These are phyloP conservation scores for Diplogelasinospora grovesii DNA, from an alignment of 495 filamentous ascomycete genomes.

Conservation along the genomic window DNA sequence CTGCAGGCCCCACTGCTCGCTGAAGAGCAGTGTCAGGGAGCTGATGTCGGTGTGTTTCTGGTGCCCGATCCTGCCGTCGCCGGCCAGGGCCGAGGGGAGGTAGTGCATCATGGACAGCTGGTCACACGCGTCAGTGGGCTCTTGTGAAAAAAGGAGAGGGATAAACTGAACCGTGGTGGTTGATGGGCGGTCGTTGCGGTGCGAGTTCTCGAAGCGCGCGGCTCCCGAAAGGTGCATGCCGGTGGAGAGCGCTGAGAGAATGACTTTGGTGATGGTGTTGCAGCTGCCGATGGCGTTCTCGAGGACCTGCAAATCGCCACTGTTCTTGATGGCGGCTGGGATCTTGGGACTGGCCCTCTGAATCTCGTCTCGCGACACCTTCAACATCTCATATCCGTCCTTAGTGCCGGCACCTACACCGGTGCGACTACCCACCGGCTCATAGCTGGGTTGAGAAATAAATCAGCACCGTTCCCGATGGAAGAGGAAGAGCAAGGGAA, in stretches of 20 bases:
- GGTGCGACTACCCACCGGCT: slow-evolving; percentile 43
- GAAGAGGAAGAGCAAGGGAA: too few species aligned
- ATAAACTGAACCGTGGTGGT: slow-evolving; percentile 29
- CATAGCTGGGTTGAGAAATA: too few species aligned
- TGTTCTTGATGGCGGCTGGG: slow-evolving; percentile 43
- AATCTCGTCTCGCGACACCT: slow-evolving; percentile 46
- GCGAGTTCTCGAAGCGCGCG: slow-evolving; percentile 44
- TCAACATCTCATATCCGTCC: slow-evolving; percentile 51
- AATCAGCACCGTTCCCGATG: too few species aligned
- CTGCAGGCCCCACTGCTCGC: slow-evolving; percentile 52
- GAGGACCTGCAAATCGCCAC: slow-evolving; percentile 37
- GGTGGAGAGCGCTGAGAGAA: slow-evolving; percentile 44
- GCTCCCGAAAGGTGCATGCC: slow-evolving; percentile 36
- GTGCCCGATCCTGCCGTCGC: slow-evolving; percentile 40
- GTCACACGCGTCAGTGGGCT: too few species aligned
- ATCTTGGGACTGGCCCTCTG: slow-evolving; percentile 38
- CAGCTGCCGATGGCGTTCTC: slow-evolving; percentile 40
- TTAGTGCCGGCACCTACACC: slow-evolving; percentile 41
- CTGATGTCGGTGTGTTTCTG: slow-evolving; percentile 56
- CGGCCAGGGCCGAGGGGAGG: slow-evolving; percentile 35
- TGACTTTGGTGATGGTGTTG: slow-evolving; percentile 46
- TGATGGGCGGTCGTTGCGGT: slow-evolving; percentile 44
- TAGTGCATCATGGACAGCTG: slow-evolving; percentile 41
- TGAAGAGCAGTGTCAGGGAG: slow-evolving; percentile 51
- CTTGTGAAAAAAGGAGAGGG: too few species aligned